These are phyloP conservation scores for Tetracentron sinense DNA, from an alignment of 164 flowering plant species.

Conservation along the genomic window DNA sequence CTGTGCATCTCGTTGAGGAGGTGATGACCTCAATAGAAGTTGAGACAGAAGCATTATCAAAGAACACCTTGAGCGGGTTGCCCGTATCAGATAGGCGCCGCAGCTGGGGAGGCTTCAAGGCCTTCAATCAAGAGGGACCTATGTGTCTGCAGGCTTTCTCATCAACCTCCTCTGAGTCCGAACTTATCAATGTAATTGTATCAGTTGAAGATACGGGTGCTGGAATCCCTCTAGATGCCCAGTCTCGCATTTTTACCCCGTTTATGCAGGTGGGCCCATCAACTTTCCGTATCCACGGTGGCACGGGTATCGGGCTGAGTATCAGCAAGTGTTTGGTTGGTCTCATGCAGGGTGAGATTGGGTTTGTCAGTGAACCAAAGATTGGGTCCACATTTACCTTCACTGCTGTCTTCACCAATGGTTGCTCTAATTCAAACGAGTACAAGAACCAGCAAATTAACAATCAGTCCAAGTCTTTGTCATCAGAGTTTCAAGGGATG, in stretches of 20 bases:
- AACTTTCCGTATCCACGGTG: slow-evolving; percentile 77
- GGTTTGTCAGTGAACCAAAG: slow-evolving; percentile 74
- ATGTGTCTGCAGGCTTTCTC: neutral
- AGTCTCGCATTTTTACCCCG: slow-evolving; percentile 77
- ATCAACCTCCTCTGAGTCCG: slow-evolving; percentile 30
- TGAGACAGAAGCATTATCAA: slow-evolving; percentile 33
- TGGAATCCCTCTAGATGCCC: slow-evolving; percentile 87
- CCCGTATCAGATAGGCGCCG: slow-evolving; percentile 51
- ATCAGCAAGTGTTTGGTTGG: slow-evolving; percentile 91
- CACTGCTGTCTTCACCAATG: slow-evolving; percentile 64
- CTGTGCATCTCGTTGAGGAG: slow-evolving; percentile 66
- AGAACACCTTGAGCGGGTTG: slow-evolving; percentile 57
- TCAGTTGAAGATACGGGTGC: slow-evolving; percentile 94
- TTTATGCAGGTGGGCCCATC: slow-evolving; percentile 94
- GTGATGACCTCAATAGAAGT: slow-evolving; percentile 34
- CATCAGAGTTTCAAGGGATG: slow-evolving; percentile 63
- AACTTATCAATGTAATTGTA: slow-evolving; percentile 51
- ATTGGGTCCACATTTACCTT: slow-evolving; percentile 88
- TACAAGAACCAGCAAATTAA: slow-evolving; percentile 35
- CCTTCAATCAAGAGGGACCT: slow-evolving; percentile 30
- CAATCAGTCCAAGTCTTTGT: slow-evolving; percentile 32
- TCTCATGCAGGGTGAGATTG: slow-evolving; percentile 93
- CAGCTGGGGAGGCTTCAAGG: slow-evolving; percentile 53
- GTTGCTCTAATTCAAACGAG: slow-evolving; percentile 30
- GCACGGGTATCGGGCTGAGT: slow-evolving; percentile 95